phyloP scores from a whole-genome alignment of 2,329 filamentous ascomycete species.

The Furcasterigmium furcatum region DNA sequence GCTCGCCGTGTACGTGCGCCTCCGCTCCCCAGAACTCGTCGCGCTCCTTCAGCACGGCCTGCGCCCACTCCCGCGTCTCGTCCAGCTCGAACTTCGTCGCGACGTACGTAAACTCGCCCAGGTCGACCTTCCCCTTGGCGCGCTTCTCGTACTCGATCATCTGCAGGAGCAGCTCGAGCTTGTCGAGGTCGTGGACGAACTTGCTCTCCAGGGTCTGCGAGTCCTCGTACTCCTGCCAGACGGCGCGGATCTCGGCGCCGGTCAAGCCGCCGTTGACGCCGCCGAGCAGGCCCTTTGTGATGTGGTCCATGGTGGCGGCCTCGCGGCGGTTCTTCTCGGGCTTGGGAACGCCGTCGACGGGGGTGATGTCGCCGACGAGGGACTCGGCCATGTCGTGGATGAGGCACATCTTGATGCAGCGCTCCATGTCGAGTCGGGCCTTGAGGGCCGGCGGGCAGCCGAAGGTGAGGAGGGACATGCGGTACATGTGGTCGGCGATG shows the following conservation, averaged over 20 bases:
- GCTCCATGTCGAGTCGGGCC: slow-evolving; percentile 68
- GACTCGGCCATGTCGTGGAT: slow-evolving; percentile 97
- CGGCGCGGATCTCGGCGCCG: slow-evolving; percentile 67
- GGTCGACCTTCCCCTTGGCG: slow-evolving; percentile 62
- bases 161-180: slow-evolving; percentile 91
- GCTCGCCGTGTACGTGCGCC: slow-evolving; percentile 42
- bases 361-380: slow-evolving; percentile 94
- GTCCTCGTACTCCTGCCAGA: slow-evolving; percentile 97
- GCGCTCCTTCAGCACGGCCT: slow-evolving; percentile 73
- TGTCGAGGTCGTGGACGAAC: slow-evolving; percentile 96
- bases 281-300: slow-evolving; percentile 70
- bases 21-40: slow-evolving; percentile 65
- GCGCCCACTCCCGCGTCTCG: slow-evolving; percentile 79
- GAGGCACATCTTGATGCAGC: slow-evolving; percentile 93
- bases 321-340: slow-evolving; percentile 87
- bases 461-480: slow-evolving; percentile 96
- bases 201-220: slow-evolving; percentile 76
- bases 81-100: slow-evolving; percentile 67
- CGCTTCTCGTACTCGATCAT: slow-evolving; percentile 94
- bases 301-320: slow-evolving; percentile 86
- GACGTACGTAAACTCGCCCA: slow-evolving; percentile 85
- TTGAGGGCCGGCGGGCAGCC: slow-evolving; percentile 76
- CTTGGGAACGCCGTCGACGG: slow-evolving; percentile 82
- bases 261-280: slow-evolving; percentile 68
- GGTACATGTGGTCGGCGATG: slow-evolving; percentile 98